Evolutionary conservation across 2,329 filamentous ascomycete genomes (phyloP).

Genomic region (Claviceps quebecensis): DNA sequence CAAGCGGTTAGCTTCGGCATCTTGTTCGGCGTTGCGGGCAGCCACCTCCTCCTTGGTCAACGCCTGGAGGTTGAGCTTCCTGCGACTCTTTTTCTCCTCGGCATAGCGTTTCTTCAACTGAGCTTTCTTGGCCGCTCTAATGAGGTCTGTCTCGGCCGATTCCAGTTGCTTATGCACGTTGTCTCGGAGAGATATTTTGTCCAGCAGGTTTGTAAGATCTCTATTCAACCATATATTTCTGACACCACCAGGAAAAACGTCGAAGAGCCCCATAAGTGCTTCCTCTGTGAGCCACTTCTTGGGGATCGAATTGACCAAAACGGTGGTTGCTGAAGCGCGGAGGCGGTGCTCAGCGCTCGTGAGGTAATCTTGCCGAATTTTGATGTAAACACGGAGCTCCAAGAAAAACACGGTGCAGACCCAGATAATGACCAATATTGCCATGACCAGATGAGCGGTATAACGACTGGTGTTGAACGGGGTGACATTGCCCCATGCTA

Average conservation of each 20-base stretch:
- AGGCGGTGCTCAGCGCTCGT: conserved; percentile 91
- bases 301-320: conserved; percentile 83
- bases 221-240: conserved; percentile 95
- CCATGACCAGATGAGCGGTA: conserved; percentile 74
- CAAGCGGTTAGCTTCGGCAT: conserved; percentile 34
- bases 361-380: conserved; percentile 84
- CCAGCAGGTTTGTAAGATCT: conserved; percentile 67
- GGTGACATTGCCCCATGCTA: conserved; percentile 80
- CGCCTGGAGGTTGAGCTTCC: conserved; percentile 31
- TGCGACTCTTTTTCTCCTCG: conserved; percentile 51
- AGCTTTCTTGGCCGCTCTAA: conserved; percentile 64
- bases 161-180: conserved; percentile 61
- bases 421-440: conserved; percentile 64
- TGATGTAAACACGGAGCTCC: conserved; percentile 77
- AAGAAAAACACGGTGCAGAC: conserved; percentile 78
- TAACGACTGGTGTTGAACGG: conserved; percentile 52
- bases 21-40: conserved; percentile 31
- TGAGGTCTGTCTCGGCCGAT: conserved; percentile 68
- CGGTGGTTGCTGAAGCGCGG: conserved; percentile 85
- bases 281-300: conserved; percentile 79
- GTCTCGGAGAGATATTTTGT: conserved; percentile 69
- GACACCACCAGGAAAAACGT: conserved; percentile 91
- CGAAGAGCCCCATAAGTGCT: conserved; percentile 70
- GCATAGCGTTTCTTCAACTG: conserved; percentile 55
- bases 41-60: conserved; percentile 37